Evolutionary conservation across 768 basidiomycete genomes (phyloP).

Genomic region (Agrocybe praecox): DNA sequence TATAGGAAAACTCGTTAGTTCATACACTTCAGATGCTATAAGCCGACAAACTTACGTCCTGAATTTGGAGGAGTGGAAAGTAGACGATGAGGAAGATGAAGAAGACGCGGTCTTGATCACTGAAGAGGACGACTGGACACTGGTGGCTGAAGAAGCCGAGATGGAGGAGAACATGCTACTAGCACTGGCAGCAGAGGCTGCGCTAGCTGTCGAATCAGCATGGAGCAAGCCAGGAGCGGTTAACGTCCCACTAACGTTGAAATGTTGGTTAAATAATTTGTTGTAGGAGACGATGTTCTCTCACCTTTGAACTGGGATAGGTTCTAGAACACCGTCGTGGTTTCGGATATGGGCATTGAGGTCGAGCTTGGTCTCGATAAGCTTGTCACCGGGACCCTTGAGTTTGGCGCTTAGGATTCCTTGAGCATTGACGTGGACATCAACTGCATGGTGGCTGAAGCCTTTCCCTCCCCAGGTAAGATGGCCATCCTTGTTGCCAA

Average conservation of each 20-base stretch:
- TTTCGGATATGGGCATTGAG: constrained; percentile 13
- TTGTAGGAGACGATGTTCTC: background rate
- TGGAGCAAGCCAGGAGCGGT: constrained; percentile 3
- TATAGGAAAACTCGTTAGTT: background rate
- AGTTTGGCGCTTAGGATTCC: constrained; percentile 16
- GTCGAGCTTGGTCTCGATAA: constrained; percentile 16
- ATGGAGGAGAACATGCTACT: constrained; percentile 8
- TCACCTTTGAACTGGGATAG: constrained; percentile 7
- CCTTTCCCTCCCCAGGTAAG: constrained; percentile 17
- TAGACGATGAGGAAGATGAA: constrained; percentile 2
- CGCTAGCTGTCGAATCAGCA: constrained; percentile 3
- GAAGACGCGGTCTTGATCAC: constrained; percentile 5
- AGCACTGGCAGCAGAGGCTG: constrained; percentile 6
- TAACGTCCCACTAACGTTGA: background rate
- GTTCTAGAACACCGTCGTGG: constrained; percentile 12
- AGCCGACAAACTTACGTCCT: constrained; percentile 7
- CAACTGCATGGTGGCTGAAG: constrained; percentile 16
- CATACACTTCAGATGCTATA: background rate
- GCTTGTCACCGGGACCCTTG: constrained; percentile 13
- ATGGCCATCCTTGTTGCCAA: constrained; percentile 18
- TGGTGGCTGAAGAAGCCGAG: constrained; percentile 11
- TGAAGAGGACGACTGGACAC: constrained; percentile 10
- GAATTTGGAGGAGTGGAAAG: constrained; percentile 18
- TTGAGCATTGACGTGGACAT: constrained; percentile 12
- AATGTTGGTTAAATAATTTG: background rate